These are phyloP conservation scores for Neurospora sp. DNA, from an alignment of 495 filamentous ascomycete species.

Conservation along the genomic window DNA sequence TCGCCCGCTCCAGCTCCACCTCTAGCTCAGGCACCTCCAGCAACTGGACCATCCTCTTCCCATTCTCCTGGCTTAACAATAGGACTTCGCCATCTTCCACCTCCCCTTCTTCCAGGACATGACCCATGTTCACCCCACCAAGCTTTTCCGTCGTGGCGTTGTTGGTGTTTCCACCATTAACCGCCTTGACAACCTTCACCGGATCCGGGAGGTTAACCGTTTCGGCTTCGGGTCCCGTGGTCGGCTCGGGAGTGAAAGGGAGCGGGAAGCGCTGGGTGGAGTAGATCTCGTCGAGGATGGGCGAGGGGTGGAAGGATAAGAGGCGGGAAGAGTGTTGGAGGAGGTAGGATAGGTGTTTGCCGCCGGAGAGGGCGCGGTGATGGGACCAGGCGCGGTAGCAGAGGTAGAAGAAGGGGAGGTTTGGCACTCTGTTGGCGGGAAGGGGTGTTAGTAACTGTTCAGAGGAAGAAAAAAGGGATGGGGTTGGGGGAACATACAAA, in stretches of 20 bases:
- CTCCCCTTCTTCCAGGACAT: background rate
- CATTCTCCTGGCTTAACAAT: conserved; percentile 50
- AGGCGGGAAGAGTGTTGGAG: conserved; percentile 50
- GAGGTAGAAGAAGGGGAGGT: conserved; percentile 97
- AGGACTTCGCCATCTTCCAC: conserved; percentile 40
- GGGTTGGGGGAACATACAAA: conserved; percentile 46
- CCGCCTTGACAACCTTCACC: conserved; percentile 2
- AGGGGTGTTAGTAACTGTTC: background rate
- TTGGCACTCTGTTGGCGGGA: conserved; percentile 56
- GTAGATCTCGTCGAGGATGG: conserved; percentile 65
- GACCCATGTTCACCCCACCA: background rate
- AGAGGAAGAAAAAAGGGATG: background rate
- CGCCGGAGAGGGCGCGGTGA: conserved; percentile 68
- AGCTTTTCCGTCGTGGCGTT: background rate
- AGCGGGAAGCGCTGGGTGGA: conserved; percentile 25
- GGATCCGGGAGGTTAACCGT: conserved; percentile 19
- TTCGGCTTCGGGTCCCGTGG: conserved; percentile 7
- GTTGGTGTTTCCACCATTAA: conserved; percentile 10
- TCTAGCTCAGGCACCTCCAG: conserved; percentile 75
- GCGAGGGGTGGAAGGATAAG: conserved; percentile 50
- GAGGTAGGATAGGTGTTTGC: conserved; percentile 75
- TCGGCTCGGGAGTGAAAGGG: conserved; percentile 18
- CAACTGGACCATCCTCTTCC: conserved; percentile 54
- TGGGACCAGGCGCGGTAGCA: conserved; percentile 66
- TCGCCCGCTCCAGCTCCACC: conserved; percentile 81